Evolutionary conservation across 2,329 filamentous ascomycete species (phyloP), one percentile per base, ranked within the genome.

Genomic region (Venturia asperata): DNA sequence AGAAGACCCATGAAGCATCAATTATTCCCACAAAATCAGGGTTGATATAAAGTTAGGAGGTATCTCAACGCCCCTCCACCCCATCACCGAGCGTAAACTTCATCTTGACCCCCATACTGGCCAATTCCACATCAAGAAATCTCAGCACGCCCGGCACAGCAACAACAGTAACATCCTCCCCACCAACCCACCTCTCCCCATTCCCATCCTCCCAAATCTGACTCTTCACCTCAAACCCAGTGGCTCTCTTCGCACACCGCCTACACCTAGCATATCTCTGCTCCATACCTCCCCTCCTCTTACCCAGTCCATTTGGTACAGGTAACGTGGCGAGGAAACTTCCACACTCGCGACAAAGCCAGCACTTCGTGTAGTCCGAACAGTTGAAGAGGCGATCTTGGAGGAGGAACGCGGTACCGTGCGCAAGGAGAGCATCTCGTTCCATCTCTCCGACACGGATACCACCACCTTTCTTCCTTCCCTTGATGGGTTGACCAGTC

Each of bases 401-500:
- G 6, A 99, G 84, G 67, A 99, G 78, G 80, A 96, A 97, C 3
- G 93, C 92, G 1, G 92, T 94, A 30, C 94, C 94, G 81, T 99
- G 94, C 5, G 94, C 94, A 66, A 99, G 85, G 27, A 99, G 82
- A 3, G 93, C 91, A 76, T 99, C 94, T 70, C 94, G 89, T 80
- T 99, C 94, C 94, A 99, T 99, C 78, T 99, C 94, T 78, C 94
- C 94, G 39, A 99, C 93, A 82, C 94, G 92, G 74, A 99, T 97
- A 87, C 94, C 94, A 79, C 94, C 94, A 74, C 93, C 94, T 77
- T 93, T 91, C 75, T 95, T 94, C 75, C 94, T 84, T 69, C 94
- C 94, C 81, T 97, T 97, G 82, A 99, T 94, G 49, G 94, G 94
- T 75, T 99, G 94, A 41, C 93, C 92, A 0, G 93, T 97, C 19